Base-by-base conservation (phyloP, 1,284 basidiomycete genomes). In the Omphalotus olearius region DNA sequence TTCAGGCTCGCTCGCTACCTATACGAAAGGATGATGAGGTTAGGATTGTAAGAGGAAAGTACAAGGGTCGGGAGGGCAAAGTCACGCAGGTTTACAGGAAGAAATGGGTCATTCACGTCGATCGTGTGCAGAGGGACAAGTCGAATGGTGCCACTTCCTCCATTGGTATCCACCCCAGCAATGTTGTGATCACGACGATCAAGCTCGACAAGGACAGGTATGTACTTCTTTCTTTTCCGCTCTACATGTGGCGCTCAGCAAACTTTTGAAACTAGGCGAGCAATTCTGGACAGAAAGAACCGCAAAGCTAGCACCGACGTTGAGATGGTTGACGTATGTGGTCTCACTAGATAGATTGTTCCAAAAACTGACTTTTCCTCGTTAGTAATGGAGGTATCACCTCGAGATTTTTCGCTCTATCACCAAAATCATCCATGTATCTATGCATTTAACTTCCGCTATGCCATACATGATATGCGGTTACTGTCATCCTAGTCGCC, bases 11-110 rank as follows among this genome's bases (percentile, higher is more conserved):
- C 63, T 93, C 96, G 56, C 76, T 99, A 61, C 95, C 97, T 56
- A 85, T 99, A 67, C 91, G 95, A 70, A 98, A 98, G 75, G 96
- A 98, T 66, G 97, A 98, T 72, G 96, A 98, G 77, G 97, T 99
- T 58, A 80, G 91, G 67, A 95, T 99, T 65, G 93, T 98, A 61
- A 80, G 93, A 62, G 93, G 93, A 57, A 93, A 95, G 73, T 93
- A 95, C 85, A 96, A 95, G 81, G 94, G 96, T 59, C 86, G 94
- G 71, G 97, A 99, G 81, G 97, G 97, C 68, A 96, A 97, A 78
- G 85, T 95, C 61, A 91, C 89, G 57, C 92, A 94, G 74, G 95
- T 98, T 58, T 98, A 98, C 85, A 91, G 96, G 71, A 98, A 98
- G 89, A 98, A 98, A 76, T 98, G 93, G 91, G 93, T 98, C 54